phyloP scores from a whole-genome alignment of 768 basidiomycete genomes.

The Kondoa subrosea region DNA sequence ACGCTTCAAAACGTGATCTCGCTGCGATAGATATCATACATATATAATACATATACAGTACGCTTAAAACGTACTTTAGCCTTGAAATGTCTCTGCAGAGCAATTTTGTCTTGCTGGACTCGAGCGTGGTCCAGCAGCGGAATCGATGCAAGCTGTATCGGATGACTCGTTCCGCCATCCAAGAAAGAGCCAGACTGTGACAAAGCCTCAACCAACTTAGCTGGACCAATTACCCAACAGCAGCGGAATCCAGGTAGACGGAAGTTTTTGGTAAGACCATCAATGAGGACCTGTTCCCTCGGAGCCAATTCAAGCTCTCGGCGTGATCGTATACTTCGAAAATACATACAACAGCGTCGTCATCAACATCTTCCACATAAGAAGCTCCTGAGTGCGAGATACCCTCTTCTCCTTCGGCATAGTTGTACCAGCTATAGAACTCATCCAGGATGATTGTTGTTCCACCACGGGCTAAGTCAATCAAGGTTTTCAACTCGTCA shows the following conservation, averaged over 20 bases:
- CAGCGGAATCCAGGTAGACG: slow-evolving; percentile 68
- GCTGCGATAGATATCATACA: slow-evolving; percentile 26
- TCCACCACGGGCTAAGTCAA: slow-evolving; percentile 50
- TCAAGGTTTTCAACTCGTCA: slow-evolving; percentile 63
- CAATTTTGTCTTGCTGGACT: slow-evolving; percentile 53
- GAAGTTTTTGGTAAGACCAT: slow-evolving; percentile 93
- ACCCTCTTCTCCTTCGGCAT: slow-evolving; percentile 14
- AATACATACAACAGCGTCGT: slow-evolving; percentile 25
- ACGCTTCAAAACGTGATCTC: slow-evolving; percentile 73
- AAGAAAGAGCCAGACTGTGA: slow-evolving; percentile 89
- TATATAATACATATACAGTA: not conserved
- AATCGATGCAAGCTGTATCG: slow-evolving; percentile 73
- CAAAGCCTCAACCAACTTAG: slow-evolving; percentile 68
- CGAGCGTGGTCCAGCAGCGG: slow-evolving; percentile 56
- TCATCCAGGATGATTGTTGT: slow-evolving; percentile 49
- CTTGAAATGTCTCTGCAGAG: slow-evolving; percentile 51
- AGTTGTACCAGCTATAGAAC: slow-evolving; percentile 22
- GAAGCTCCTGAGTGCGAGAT: slow-evolving; percentile 28
- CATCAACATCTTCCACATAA: slow-evolving; percentile 48
- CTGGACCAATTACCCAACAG: slow-evolving; percentile 77
- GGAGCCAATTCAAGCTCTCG: not conserved
- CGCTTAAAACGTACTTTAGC: slow-evolving; percentile 38
- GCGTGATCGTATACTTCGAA: slow-evolving; percentile 34
- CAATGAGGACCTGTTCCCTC: slow-evolving; percentile 56
- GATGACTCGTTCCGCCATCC: slow-evolving; percentile 53